Conservation (phyloP, 2,329 filamentous ascomycete genomes). For the Colletotrichum lindemuthianum region DNA sequence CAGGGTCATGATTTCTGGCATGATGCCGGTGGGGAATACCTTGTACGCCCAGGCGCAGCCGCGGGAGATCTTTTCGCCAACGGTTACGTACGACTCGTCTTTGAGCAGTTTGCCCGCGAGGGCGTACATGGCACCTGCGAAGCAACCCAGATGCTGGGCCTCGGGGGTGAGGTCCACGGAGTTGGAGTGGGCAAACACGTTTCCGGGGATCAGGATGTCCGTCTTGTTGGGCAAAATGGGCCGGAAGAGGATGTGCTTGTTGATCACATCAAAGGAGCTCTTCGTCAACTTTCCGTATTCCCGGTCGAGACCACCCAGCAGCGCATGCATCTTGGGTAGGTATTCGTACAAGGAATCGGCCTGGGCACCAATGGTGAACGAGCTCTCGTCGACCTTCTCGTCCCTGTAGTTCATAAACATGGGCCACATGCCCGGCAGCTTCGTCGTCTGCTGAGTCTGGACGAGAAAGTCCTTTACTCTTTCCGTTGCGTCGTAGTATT, state of each 20-base stretch:
- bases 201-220: conserved; percentile 69
- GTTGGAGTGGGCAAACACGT: conserved; percentile 43
- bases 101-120: conserved; percentile 69
- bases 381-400: conserved; percentile 53
- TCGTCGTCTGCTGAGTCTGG: conserved; percentile 71
- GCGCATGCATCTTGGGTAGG: conserved; percentile 65
- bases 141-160: conserved; percentile 70
- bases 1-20: conserved; percentile 60
- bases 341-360: conserved; percentile 68
- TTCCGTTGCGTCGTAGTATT: conserved; percentile 81
- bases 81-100: conserved; percentile 55
- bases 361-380: conserved; percentile 57
- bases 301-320: conserved; percentile 72
- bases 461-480: conserved; percentile 77
- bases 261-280: conserved; percentile 68
- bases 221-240: conserved; percentile 70
- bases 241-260: conserved; percentile 72
- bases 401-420: conserved; percentile 68
- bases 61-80: conserved; percentile 59
- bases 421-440: conserved; percentile 79
- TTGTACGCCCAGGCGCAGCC: conserved; percentile 67
- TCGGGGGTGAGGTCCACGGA: conserved; percentile 47
- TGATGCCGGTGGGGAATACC: conserved; percentile 60
- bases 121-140: conserved; percentile 72
- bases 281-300: conserved; percentile 75